phyloP scores from a whole-genome alignment of 345 rosid species.

The Diplotaxis tenuifolia region DNA sequence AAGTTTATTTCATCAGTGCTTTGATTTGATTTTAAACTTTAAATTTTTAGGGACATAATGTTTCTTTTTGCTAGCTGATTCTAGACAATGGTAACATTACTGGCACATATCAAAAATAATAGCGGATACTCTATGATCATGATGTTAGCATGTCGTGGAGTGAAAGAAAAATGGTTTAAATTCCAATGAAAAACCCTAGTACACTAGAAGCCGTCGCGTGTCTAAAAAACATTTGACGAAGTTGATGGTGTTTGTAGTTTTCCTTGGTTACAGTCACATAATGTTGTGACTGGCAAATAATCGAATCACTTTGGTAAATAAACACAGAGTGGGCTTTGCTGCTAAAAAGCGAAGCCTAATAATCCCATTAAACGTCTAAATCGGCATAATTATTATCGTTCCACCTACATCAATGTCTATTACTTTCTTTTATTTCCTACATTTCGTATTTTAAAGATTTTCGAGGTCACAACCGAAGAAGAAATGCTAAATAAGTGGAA shows the following conservation, averaged over 20 bases:
- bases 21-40: background rate
- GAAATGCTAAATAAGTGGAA: background rate
- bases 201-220: background rate
- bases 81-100: conserved; percentile 1
- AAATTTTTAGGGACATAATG: background rate
- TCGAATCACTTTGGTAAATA: background rate
- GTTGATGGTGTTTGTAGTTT: background rate
- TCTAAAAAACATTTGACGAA: background rate
- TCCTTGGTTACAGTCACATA: background rate
- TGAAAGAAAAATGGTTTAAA: background rate
- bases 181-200: background rate
- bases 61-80: background rate
- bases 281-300: background rate
- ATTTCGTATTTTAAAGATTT: background rate
- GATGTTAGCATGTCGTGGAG: background rate
- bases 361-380: background rate
- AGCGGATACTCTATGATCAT: background rate
- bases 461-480: background rate
- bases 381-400: background rate
- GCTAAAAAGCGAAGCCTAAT: background rate
- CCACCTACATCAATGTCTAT: background rate
- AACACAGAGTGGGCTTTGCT: conserved; percentile 2
- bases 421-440: background rate
- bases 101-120: background rate
- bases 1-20: background rate